Conservation (phyloP, 768 basidiomycete genomes). For the Lactifluus hygrophoroides region DNA sequence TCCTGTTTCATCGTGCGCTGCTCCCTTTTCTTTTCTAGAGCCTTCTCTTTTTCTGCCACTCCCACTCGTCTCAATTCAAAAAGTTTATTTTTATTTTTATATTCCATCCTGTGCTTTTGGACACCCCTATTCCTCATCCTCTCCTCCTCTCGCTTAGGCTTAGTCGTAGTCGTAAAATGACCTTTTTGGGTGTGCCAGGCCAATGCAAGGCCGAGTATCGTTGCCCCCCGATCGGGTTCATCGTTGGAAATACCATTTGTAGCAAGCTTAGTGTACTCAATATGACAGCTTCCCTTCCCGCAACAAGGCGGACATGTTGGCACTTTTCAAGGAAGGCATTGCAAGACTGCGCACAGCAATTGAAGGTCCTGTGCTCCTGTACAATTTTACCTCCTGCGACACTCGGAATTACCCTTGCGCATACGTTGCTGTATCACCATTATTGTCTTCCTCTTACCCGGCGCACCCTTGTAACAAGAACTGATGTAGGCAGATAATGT, state of each 20-base stretch:
- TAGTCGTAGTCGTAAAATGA: too few species aligned
- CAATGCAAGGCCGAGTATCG: not conserved
- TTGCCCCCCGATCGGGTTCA: not conserved
- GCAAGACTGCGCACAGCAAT: not conserved
- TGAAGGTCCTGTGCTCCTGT: not conserved
- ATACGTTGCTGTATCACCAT: not conserved
- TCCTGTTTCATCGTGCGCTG: not conserved
- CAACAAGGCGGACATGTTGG: not conserved
- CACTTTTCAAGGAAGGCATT: not conserved
- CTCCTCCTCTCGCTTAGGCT: not conserved
- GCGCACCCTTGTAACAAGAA: not conserved
- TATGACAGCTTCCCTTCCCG: not conserved
- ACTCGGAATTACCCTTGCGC: not conserved
- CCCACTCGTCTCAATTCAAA: constrained; percentile 7
- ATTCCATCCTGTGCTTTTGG: not conserved
- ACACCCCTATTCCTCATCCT: not conserved
- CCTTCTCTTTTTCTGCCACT: too few species aligned
- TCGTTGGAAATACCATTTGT: not conserved
- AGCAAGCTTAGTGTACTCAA: not conserved
- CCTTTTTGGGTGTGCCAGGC: not conserved
- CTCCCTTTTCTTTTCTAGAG: not conserved
- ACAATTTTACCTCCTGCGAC: not conserved
- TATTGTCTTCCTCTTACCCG: not conserved
- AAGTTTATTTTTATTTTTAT: constrained; percentile 2
- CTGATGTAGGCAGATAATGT: not conserved